Evolutionary conservation across 2,329 filamentous ascomycete genomes (phyloP), one percentile per base, ranked within the genome.

Genomic region (Onygenales sp.): DNA sequence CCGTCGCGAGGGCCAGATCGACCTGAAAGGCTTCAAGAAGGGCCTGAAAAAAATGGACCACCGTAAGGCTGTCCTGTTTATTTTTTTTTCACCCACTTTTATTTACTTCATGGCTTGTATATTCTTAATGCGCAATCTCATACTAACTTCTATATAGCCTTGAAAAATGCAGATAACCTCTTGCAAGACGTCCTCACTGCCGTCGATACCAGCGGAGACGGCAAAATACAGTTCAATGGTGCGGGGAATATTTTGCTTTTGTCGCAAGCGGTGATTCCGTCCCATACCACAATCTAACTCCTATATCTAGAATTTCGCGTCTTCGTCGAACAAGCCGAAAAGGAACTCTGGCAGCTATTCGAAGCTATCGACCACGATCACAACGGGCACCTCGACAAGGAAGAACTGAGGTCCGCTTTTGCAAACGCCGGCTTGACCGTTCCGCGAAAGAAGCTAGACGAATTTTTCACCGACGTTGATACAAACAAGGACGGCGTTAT

Each of bases 121-220:
- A 33, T 46, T 27, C 21, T 27, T 27, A 27, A 27, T 27, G 21
- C 21, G 21, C 21, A 27, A 27, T 5, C 4, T 10, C 33, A 48
- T 52, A 54, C 55, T 58, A 43, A 54, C 54, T 42, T 36, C 32
- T 37, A 37, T 58, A 59, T 62, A 85, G 83, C 85, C 58, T 73
- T 98, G 65, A 95, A 96, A 76, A 93, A 96, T 77, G 93, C 93
- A 66, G 87, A 95, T 69, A 77, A 81, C 39, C 83, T 97, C 76
- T 79, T 98, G 57, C 80, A 82, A 65, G 84, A 87, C 64, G 87
- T 97, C 54, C 80, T 96, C 67, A 78, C 80, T 59, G 81, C 85
- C 56, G 90, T 96, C 58, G 93, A 98, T 67, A 86, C 84, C 54
- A 90, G 91, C 66, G 82, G 84, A 31, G 90, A 97, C 69, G 89